Evolutionary conservation across 2,329 filamentous ascomycete genomes (phyloP), one percentile per base, ranked within the genome.

Genomic region (Cladosporium colombiae): DNA sequence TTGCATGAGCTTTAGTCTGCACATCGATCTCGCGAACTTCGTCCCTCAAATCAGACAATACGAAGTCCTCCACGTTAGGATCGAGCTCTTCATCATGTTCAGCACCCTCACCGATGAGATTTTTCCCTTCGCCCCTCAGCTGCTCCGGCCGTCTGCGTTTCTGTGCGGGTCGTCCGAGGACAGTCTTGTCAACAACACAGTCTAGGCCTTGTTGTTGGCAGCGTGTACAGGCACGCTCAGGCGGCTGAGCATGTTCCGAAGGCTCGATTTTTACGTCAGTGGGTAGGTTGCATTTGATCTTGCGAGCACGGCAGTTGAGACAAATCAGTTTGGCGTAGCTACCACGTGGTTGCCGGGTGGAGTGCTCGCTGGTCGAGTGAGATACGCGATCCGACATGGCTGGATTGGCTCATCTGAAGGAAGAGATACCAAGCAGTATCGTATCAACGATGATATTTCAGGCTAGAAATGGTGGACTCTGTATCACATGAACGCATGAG

Each of bases 291-390:
- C 68, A 70, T 65, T 70, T 70, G 57, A 70, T 70, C 52, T 70
- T 70, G 5, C 69, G 64, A 18, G 33, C 56, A 23, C 68, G 65
- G 64, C 69, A 70, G 27, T 68, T 66, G 27, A 65, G 62, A 37
- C 69, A 70, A 14, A 70, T 68, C 1, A 68, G 62, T 49, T 69
- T 70, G 5, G 68, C 61, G 53, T 70, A 70, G 46, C 58, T 70
- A 2, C 69, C 68, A n/a, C 69, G 66, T n/a, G 63, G 56, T 18
- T 65, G 63, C 1, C 63, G 63, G 21, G 49, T 7, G 27, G 49
- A 5, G 2, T 53, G 25, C 23, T 44, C 60, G 11, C 37, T 33
- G 21, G n/a, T 3, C 5, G 11, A 16, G 14, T 57, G 29, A 25
- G 53, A 33, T 14, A 14, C 5, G 8, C 14, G 6, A 3, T 31